Percentiles rank a stretch among this genome's conserved stretches.
Evolutionary conservation across 2,329 filamentous ascomycete genomes (phyloP).

Genomic region (Acrodontium crateriforme): DNA sequence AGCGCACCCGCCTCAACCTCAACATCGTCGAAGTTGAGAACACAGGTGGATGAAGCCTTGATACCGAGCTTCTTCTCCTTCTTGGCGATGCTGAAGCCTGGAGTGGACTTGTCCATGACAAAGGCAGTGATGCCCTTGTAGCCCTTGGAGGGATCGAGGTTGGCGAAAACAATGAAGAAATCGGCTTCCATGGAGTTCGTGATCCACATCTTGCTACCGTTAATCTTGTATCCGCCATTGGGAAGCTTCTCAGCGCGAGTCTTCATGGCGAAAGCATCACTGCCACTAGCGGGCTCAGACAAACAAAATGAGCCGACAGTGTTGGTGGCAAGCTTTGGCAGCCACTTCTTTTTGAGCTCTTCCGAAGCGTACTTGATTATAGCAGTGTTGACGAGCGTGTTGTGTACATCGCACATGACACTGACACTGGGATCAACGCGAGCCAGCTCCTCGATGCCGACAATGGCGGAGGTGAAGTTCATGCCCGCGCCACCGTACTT

Average conservation of each 20-base stretch:
- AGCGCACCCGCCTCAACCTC: slow-evolving; percentile 78
- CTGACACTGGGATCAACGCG: slow-evolving; percentile 88
- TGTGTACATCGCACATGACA: slow-evolving; percentile 93
- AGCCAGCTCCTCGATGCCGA: slow-evolving; percentile 93
- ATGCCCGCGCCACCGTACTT: slow-evolving; percentile 93
- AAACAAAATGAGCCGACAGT: slow-evolving; percentile 48
- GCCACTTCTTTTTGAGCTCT: slow-evolving; percentile 67
- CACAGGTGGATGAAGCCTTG: slow-evolving; percentile 87
- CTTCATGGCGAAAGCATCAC: slow-evolving; percentile 87
- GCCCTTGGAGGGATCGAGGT: slow-evolving; percentile 78
- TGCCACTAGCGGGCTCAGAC: slow-evolving; percentile 53
- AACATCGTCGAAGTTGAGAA: slow-evolving; percentile 94
- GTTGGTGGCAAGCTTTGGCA: slow-evolving; percentile 79
- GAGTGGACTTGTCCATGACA: slow-evolving; percentile 76
- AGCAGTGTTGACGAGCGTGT: slow-evolving; percentile 91
- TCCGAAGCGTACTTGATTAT: slow-evolving; percentile 72
- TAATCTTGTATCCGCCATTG: slow-evolving; percentile 74
- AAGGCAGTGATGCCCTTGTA: slow-evolving; percentile 98
- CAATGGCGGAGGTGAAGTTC: slow-evolving; percentile 95
- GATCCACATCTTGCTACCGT: slow-evolving; percentile 98
- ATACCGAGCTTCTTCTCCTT: slow-evolving; percentile 99
- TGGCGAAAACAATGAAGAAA: slow-evolving; percentile 97
- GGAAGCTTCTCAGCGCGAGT: slow-evolving; percentile 78
- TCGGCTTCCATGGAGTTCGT: slow-evolving; percentile 90
- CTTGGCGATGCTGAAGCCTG: slow-evolving; percentile 90